These are phyloP conservation scores for Dioscorea cayenensis DNA, from an alignment of 116 monocot genomes.

Conservation along the genomic window DNA sequence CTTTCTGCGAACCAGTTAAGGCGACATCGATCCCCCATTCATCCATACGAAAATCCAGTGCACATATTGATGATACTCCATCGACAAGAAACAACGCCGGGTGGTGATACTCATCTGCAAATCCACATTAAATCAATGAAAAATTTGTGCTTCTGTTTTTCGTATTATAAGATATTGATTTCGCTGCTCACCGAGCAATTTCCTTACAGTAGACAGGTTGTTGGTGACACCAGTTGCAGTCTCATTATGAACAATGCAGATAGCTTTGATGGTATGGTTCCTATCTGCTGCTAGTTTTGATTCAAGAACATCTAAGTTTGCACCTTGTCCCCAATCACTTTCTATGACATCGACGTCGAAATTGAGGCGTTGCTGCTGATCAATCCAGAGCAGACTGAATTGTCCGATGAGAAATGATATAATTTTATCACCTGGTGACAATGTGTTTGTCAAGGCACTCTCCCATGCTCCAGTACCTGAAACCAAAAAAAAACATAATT, in stretches of 20 bases:
- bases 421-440: conserved; percentile 80
- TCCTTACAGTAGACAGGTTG: conserved; percentile 60
- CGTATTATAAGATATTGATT: not conserved
- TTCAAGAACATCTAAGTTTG: conserved; percentile 65
- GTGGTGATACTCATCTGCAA: conserved; percentile 65
- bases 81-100: conserved; percentile 82
- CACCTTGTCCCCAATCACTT: conserved; percentile 89
- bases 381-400: conserved; percentile 89
- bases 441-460: conserved; percentile 89
- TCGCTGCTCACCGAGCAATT: conserved; percentile 59
- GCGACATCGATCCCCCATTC: conserved; percentile 96
- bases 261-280: conserved; percentile 67
- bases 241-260: conserved; percentile 92
- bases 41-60: conserved; percentile 93
- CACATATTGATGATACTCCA: conserved; percentile 92
- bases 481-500: not conserved
- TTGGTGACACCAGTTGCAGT: conserved; percentile 96
- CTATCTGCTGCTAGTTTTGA: conserved; percentile 56
- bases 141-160: not conserved
- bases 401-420: conserved; percentile 82
- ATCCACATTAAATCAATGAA: not conserved
- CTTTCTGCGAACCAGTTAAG: conserved; percentile 88
- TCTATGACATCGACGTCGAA: conserved; percentile 92
- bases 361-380: conserved; percentile 82
- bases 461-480: conserved; percentile 96